Percentiles rank a stretch among this genome's conserved stretches.
phyloP scores from a whole-genome alignment of 805 yeast species.

The Sugiyamaella marilandica region DNA sequence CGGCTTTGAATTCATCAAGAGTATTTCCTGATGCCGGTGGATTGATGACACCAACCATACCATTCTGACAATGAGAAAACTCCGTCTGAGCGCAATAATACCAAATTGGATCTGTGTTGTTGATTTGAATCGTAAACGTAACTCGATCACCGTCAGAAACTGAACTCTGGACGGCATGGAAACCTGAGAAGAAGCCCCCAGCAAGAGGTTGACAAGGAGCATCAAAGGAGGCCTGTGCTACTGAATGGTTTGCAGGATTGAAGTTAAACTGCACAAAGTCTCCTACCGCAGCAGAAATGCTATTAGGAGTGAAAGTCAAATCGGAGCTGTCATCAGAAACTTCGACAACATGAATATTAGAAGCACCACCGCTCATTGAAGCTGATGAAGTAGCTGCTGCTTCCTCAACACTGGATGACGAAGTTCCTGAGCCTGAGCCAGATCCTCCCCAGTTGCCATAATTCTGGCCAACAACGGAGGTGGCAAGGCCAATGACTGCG shows the following conservation, averaged over 20 bases:
- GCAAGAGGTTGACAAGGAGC: constrained; percentile 19
- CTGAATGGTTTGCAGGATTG: constrained; percentile 19
- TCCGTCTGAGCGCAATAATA: constrained; percentile 24
- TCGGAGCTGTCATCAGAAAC: constrained; percentile 9
- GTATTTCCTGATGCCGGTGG: constrained; percentile 16
- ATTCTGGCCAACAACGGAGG: background rate
- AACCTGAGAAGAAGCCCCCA: constrained; percentile 22
- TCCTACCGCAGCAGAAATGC: constrained; percentile 21
- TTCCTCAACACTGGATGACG: background rate
- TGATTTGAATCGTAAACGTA: constrained; percentile 18
- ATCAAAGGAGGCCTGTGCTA: constrained; percentile 21
- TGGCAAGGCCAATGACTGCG: background rate
- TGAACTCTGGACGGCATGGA: constrained; percentile 9
- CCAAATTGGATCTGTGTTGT: constrained; percentile 23
- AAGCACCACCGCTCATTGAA: background rate
- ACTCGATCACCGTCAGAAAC: constrained; percentile 5
- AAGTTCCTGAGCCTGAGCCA: background rate
- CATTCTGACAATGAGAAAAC: constrained; percentile 22
- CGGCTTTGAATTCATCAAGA: constrained; percentile 11
- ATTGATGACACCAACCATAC: constrained; percentile 27
- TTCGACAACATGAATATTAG: constrained; percentile 1
- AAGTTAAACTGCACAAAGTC: constrained; percentile 21
- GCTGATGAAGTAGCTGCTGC: background rate
- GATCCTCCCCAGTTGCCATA: constrained; percentile 1
- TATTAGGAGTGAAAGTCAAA: constrained; percentile 16